phyloP scores from a whole-genome alignment of 2,329 filamentous ascomycete species.

The Sarocladium kiliense region DNA sequence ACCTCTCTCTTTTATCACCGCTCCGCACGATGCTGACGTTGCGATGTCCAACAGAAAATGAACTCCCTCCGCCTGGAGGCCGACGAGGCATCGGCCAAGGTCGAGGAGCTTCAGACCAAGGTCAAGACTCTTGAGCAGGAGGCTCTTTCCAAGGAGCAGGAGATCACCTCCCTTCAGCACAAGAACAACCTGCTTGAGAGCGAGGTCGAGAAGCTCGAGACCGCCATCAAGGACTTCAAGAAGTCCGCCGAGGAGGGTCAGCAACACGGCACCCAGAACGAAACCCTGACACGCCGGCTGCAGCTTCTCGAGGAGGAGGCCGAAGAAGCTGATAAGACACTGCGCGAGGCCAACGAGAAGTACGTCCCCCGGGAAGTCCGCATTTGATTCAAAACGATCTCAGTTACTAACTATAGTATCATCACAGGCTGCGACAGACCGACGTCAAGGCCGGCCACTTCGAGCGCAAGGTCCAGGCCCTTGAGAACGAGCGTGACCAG shows the following conservation, averaged over 20 bases:
- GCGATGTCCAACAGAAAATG: conserved; percentile 66
- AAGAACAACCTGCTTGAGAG: conserved; percentile 87
- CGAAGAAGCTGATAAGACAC: conserved; percentile 91
- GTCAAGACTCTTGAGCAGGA: conserved; percentile 92
- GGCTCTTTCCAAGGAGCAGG: conserved; percentile 93
- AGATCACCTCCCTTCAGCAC: conserved; percentile 93
- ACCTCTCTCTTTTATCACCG: not conserved
- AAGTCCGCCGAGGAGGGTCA: conserved; percentile 75
- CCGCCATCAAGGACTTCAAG: conserved; percentile 79
- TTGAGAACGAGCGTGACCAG: conserved; percentile 85
- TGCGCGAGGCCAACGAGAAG: conserved; percentile 98
- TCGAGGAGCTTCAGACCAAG: conserved; percentile 80
- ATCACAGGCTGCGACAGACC: conserved; percentile 84
- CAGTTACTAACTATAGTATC: conserved; percentile 2
- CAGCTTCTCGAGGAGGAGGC: conserved; percentile 97
- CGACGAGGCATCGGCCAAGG: conserved; percentile 75
- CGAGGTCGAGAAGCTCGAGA: conserved; percentile 91
- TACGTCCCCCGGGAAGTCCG: conserved; percentile 47
- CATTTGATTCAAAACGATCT: conserved; percentile 5
- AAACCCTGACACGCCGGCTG: conserved; percentile 84
- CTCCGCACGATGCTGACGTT: conserved; percentile 6
- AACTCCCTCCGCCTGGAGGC: conserved; percentile 89
- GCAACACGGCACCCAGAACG: conserved; percentile 83
- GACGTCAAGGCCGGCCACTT: conserved; percentile 99
- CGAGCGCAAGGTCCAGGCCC: conserved; percentile 97